phyloP scores from a whole-genome alignment of 345 rosid species.

The Gynandropsis gynandra region DNA sequence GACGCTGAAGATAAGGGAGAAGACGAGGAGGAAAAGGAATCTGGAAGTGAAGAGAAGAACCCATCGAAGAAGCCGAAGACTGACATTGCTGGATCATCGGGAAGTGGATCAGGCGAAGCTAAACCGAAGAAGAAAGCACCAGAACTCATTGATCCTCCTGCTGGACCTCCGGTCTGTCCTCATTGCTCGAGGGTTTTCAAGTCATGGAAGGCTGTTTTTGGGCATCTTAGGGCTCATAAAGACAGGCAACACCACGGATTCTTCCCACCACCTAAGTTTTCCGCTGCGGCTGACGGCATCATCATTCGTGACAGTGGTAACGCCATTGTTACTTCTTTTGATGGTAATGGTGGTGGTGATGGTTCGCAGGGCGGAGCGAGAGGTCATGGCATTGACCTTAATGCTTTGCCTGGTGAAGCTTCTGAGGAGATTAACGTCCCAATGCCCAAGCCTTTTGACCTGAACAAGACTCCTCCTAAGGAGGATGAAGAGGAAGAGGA shows the following conservation, averaged over 20 bases:
- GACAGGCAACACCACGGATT: conserved; percentile 10
- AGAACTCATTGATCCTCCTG: conserved; percentile 11
- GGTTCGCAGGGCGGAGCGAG: neutral
- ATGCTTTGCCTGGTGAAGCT: neutral
- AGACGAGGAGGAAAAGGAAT: neutral
- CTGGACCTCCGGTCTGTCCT: conserved; percentile 21
- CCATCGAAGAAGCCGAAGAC: too few species aligned
- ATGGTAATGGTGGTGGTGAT: neutral
- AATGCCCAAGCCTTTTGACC: conserved; percentile 12
- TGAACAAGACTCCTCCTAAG: conserved; percentile 22
- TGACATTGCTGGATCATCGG: neutral
- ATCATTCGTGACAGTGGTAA: neutral
- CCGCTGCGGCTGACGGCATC: conserved; percentile 1
- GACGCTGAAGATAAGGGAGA: neutral
- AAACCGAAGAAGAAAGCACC: conserved; percentile 9
- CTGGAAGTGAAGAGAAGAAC: neutral
- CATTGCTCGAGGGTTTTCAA: conserved; percentile 20
- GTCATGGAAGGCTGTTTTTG: conserved; percentile 33
- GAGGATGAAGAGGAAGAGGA: conserved; percentile 9
- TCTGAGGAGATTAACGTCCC: neutral
- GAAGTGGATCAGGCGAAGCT: neutral
- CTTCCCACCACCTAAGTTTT: conserved; percentile 27
- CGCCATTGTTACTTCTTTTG: neutral
- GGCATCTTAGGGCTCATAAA: conserved; percentile 33
- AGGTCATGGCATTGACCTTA: conserved; percentile 14